Evolutionary conservation across 345 rosid species (phyloP).

Genomic region (Lepidium aucheri): DNA sequence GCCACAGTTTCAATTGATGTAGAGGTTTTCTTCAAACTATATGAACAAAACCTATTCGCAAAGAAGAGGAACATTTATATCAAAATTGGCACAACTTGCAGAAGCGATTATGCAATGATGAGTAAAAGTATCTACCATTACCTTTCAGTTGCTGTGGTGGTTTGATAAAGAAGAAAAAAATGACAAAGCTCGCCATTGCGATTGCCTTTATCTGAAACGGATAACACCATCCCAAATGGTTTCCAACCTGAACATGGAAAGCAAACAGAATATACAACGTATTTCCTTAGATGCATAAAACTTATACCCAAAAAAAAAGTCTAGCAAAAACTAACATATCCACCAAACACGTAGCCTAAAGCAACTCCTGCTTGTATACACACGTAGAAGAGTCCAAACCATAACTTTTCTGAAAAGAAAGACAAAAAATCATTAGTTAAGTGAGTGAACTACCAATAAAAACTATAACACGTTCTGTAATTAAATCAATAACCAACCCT

Average conservation of each 20-base stretch:
- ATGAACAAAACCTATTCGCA: constrained; percentile 59
- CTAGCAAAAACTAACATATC: constrained; percentile 47
- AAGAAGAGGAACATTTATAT: neutral
- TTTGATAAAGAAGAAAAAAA: constrained; percentile 64
- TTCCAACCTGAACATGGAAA: constrained; percentile 52
- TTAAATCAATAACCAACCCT: constrained; percentile 35
- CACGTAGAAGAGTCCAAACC: constrained; percentile 96
- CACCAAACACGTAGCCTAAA: constrained; percentile 87
- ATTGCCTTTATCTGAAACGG: constrained; percentile 86
- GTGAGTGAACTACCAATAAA: neutral
- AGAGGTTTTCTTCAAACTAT: constrained; percentile 41
- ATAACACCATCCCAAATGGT: constrained; percentile 60
- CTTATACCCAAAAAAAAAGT: neutral
- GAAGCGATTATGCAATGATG: neutral
- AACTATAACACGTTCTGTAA: neutral
- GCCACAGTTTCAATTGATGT: constrained; percentile 41
- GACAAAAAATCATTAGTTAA: neutral
- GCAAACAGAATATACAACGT: neutral
- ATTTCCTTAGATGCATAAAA: neutral
- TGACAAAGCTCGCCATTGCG: constrained; percentile 72
- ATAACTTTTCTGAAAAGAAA: constrained; percentile 62
- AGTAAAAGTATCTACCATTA: neutral
- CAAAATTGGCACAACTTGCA: neutral
- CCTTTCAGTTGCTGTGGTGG: constrained; percentile 91
- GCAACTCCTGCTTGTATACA: constrained; percentile 93